Conservation (phyloP, 2,329 filamentous ascomycete species). For the Thyridium curvatum region DNA sequence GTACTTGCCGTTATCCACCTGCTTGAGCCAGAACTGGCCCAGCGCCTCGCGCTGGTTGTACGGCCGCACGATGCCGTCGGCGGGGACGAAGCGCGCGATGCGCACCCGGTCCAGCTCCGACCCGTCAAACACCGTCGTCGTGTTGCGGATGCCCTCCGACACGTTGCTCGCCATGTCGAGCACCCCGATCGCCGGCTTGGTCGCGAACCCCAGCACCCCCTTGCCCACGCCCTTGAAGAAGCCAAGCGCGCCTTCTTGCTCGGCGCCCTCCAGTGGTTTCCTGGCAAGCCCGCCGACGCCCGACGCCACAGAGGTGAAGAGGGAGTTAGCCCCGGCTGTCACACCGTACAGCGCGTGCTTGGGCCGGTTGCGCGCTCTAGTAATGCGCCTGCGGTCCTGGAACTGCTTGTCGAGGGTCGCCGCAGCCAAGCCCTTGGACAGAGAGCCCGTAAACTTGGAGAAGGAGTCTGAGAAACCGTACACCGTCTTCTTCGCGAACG, state of each 20-base stretch:
- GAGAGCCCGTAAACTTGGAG: slow-evolving; percentile 93
- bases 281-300: slow-evolving; percentile 89
- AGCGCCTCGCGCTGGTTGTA: slow-evolving; percentile 93
- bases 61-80: slow-evolving; percentile 87
- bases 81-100: slow-evolving; percentile 85
- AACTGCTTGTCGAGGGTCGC: slow-evolving; percentile 98
- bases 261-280: slow-evolving; percentile 90
- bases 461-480: slow-evolving; percentile 97
- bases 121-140: slow-evolving; percentile 94
- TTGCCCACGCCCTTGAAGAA: slow-evolving; percentile 99
- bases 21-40: slow-evolving; percentile 98
- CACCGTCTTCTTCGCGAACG: slow-evolving; percentile 97
- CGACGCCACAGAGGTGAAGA: slow-evolving; percentile 86
- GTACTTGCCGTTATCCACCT: slow-evolving; percentile 93
- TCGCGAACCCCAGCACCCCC: slow-evolving; percentile 87
- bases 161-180: slow-evolving; percentile 97
- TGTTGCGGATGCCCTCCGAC: slow-evolving; percentile 95
- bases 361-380: slow-evolving; percentile 83
- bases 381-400: slow-evolving; percentile 92
- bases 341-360: slow-evolving; percentile 98
- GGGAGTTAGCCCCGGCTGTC: slow-evolving; percentile 89
- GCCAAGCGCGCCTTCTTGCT: slow-evolving; percentile 87
- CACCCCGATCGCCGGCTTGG: slow-evolving; percentile 93
- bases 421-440: slow-evolving; percentile 92
- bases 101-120: slow-evolving; percentile 91